These are phyloP conservation scores for Stachybotrys chlorohalonatus DNA, from an alignment of 2,329 filamentous ascomycete genomes.

Conservation along the genomic window DNA sequence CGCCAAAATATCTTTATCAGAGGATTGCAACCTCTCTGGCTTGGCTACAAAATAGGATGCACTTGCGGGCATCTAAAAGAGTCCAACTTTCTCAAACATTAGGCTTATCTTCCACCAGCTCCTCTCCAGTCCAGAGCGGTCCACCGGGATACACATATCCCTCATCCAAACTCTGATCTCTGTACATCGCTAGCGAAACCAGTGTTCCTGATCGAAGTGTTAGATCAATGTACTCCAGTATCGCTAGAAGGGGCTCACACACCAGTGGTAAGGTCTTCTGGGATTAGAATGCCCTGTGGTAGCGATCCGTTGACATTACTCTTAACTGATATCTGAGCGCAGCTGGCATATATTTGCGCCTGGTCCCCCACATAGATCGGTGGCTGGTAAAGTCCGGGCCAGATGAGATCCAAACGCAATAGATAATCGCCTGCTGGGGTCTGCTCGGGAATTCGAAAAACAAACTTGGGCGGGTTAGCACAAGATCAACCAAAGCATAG, in stretches of 20 bases:
- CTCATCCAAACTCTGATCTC: not conserved
- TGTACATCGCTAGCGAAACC: not conserved
- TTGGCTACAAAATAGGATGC: not conserved
- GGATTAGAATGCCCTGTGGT: slow-evolving; percentile 1
- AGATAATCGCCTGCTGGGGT: slow-evolving; percentile 9
- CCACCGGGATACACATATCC: slow-evolving; percentile 1
- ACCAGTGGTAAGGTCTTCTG: not conserved
- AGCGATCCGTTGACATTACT: not conserved
- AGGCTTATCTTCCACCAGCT: not conserved
- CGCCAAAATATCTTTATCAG: not conserved
- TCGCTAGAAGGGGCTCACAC: not conserved
- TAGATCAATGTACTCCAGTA: not conserved
- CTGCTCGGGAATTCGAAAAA: slow-evolving; percentile 8
- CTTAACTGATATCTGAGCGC: slow-evolving; percentile 1
- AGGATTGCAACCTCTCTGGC: not conserved
- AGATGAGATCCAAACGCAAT: slow-evolving; percentile 4
- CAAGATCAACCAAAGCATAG: not conserved
- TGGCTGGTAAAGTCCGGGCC: not conserved
- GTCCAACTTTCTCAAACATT: not conserved
- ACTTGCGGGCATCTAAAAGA: not conserved
- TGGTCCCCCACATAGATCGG: not conserved
- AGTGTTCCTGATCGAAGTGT: not conserved
- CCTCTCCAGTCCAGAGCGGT: not conserved
- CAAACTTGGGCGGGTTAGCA: slow-evolving; percentile 4
- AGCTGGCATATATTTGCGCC: slow-evolving; percentile 1